Conservation (phyloP, 768 basidiomycete species). For the Trametes sanguinea region DNA sequence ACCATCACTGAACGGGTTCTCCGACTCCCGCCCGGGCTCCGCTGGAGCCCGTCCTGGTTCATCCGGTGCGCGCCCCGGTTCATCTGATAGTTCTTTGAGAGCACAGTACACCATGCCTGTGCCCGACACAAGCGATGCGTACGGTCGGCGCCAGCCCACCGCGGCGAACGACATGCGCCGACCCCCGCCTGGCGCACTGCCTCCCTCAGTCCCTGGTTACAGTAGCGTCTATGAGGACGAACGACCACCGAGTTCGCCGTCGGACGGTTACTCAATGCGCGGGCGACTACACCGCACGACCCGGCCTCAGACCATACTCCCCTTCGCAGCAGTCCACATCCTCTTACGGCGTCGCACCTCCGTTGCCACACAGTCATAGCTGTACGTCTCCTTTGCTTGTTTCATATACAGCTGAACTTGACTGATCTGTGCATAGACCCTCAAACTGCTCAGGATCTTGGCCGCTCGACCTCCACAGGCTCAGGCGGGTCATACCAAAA, state of each 20-base stretch:
- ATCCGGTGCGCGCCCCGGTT: conserved; percentile 20
- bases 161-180: conserved; percentile 20
- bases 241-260: conserved; percentile 24
- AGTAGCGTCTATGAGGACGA: conserved; percentile 23
- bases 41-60: conserved; percentile 13
- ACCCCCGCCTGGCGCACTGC: conserved; percentile 32
- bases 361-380: conserved; percentile 13
- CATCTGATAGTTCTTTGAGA: conserved; percentile 18
- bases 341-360: conserved; percentile 4
- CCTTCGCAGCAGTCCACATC: conserved; percentile 20
- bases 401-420: not conserved
- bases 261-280: conserved; percentile 25
- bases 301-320: conserved; percentile 13
- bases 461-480: conserved; percentile 19
- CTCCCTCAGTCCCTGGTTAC: conserved; percentile 32
- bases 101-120: conserved; percentile 26
- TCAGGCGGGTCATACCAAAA: conserved; percentile 22
- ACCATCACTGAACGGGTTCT: conserved; percentile 20
- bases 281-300: conserved; percentile 9
- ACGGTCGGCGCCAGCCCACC: conserved; percentile 11
- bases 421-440: not conserved
- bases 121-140: conserved; percentile 18
- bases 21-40: conserved; percentile 7
- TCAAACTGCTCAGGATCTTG: conserved; percentile 14
- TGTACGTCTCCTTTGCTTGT: conserved; percentile 9